Evolutionary conservation across 805 yeast genomes (phyloP).

Genomic region (Teunomyces gatunensis): DNA sequence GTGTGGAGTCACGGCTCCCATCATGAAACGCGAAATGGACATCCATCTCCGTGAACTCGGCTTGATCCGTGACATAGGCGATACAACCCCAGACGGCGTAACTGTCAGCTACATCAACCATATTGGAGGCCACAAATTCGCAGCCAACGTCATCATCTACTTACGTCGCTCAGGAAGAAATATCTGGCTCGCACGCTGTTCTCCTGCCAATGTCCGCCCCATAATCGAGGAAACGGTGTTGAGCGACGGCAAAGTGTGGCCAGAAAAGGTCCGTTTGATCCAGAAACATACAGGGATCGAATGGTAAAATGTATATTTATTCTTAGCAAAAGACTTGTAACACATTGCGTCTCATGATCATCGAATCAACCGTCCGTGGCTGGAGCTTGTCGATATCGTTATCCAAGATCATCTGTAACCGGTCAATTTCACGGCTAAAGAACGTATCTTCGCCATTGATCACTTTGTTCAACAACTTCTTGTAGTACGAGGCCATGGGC

Average conservation of each 20-base stretch:
- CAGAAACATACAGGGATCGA: conserved; percentile 53
- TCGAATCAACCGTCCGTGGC: conserved; percentile 46
- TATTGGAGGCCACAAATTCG: conserved; percentile 94
- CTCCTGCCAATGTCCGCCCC: conserved; percentile 71
- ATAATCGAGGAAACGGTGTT: conserved; percentile 75
- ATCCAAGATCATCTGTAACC: conserved; percentile 44
- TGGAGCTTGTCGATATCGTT: conserved; percentile 34
- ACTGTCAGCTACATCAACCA: conserved; percentile 72
- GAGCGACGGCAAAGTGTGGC: conserved; percentile 67
- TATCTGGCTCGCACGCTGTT: conserved; percentile 85
- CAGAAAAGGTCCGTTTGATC: conserved; percentile 60
- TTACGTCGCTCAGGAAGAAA: conserved; percentile 63
- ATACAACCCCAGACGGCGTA: conserved; percentile 73
- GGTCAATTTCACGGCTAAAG: conserved; percentile 42
- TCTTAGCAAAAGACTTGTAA: conserved; percentile 20
- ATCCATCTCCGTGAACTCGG: conserved; percentile 67
- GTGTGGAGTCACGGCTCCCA: conserved; percentile 93
- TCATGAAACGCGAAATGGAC: conserved; percentile 78
- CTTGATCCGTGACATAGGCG: conserved; percentile 72
- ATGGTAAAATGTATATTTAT: conserved; percentile 36
- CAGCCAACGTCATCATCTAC: conserved; percentile 84
- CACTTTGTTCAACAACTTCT: conserved; percentile 44
- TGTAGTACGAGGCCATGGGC: conserved; percentile 43
- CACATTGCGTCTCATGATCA: conserved; percentile 52
- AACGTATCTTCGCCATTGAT: conserved; percentile 44